phyloP scores from a whole-genome alignment of 2,329 filamentous ascomycete species.

The Ophiostoma angusticollis region DNA sequence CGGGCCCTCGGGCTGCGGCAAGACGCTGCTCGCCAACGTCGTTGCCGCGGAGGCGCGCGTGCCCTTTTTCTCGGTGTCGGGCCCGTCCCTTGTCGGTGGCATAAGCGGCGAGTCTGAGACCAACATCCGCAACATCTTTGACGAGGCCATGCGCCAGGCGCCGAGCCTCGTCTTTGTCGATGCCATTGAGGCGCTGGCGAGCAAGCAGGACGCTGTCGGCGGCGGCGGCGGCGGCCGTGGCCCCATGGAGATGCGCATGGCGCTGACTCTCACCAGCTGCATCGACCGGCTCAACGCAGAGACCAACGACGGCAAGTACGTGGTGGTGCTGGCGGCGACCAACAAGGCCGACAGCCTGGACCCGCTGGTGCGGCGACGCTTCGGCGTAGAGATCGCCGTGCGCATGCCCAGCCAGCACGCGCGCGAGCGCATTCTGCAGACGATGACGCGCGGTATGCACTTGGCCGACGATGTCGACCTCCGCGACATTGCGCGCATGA shows the following conservation, averaged over 20 bases:
- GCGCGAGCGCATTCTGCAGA: constrained; percentile 64
- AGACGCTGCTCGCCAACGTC: constrained; percentile 72
- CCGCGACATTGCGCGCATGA: constrained; percentile 60
- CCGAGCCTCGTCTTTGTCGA: constrained; percentile 88
- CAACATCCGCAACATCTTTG: constrained; percentile 71
- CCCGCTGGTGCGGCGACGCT: constrained; percentile 55
- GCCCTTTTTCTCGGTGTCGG: constrained; percentile 70
- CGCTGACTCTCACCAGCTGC: constrained; percentile 69
- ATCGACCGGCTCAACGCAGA: constrained; percentile 73
- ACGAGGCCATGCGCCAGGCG: constrained; percentile 73
- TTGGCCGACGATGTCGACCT: constrained; percentile 63
- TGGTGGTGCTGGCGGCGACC: constrained; percentile 84
- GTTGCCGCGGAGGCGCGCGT: constrained; percentile 64
- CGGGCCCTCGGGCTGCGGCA: constrained; percentile 75
- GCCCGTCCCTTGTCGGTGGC: constrained; percentile 67
- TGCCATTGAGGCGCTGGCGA: constrained; percentile 82
- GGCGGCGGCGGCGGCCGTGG: no score
- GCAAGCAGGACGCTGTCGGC: constrained; percentile 58
- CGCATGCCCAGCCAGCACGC: constrained; percentile 71
- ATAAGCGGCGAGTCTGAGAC: constrained; percentile 87
- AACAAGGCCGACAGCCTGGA: constrained; percentile 81
- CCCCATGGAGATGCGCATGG: constrained; percentile 70
- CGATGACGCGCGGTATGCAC: constrained; percentile 53
- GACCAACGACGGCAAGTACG: constrained; percentile 33
- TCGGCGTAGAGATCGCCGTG: constrained; percentile 79